A percentile compares a stretch with the other conserved stretches of the same genome.
Conservation (phyloP, 1,284 basidiomycete genomes). For the Pseudozyma sp. region DNA sequence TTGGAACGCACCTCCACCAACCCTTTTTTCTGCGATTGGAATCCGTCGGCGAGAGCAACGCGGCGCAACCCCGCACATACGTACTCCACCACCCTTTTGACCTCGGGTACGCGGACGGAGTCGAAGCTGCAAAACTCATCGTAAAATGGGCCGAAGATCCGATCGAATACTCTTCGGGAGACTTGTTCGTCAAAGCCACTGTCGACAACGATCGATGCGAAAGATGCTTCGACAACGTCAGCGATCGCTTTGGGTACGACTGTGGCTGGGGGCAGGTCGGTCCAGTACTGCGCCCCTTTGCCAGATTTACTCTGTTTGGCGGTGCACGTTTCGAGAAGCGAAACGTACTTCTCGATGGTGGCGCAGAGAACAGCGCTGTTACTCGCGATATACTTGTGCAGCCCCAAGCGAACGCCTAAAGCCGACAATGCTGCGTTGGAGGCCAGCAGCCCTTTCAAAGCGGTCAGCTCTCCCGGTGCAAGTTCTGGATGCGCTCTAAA, state of each 20-base stretch:
- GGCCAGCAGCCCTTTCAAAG: conserved; percentile 33
- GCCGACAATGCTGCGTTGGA: conserved; percentile 10
- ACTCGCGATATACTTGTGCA: conserved; percentile 23
- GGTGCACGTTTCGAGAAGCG: neutral
- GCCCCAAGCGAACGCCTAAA: neutral
- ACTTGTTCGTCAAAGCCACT: conserved; percentile 27
- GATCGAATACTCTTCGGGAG: conserved; percentile 19
- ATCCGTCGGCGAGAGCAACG: neutral
- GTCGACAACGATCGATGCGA: conserved; percentile 56
- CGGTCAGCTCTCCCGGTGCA: conserved; percentile 44
- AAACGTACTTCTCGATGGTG: conserved; percentile 5
- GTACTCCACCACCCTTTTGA: conserved; percentile 12
- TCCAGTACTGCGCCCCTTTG: conserved; percentile 34
- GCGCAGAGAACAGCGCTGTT: conserved; percentile 9
- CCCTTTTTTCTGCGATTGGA: neutral
- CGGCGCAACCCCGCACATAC: neutral
- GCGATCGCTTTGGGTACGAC: conserved; percentile 41
- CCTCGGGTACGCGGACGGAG: conserved; percentile 9
- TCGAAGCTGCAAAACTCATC: conserved; percentile 22
- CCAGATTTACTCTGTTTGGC: neutral
- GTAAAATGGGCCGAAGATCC: conserved; percentile 38
- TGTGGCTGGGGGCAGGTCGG: neutral
- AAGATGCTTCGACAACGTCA: conserved; percentile 48
- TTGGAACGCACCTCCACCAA: neutral
- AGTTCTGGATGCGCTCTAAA: conserved; percentile 11